Base-by-base conservation (phyloP, 1,284 basidiomycete species). In the Limonomyces culmigenus region DNA sequence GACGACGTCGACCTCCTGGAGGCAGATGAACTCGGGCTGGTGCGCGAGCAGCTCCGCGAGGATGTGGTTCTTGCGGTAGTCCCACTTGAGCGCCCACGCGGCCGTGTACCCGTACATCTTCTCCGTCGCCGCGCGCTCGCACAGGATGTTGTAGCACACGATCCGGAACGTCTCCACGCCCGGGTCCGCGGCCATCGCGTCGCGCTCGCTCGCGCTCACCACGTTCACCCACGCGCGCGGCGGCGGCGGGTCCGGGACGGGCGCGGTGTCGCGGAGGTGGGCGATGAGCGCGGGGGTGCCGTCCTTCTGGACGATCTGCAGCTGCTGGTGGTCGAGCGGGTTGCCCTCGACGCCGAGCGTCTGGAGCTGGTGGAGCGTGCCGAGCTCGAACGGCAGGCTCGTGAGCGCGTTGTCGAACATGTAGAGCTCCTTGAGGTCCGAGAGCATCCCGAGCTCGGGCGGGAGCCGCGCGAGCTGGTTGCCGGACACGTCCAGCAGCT, bases 71-170 rank as follows among this genome's bases (percentile, higher is more conserved):
- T 89, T 92, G 41, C 95, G 74, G 54, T 95, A 97, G 31, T 84
- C 76, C 95, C 95, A 99, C 29, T 74, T 67, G 25, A 99, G 64
- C 1, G 95, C 95, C 92, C 93, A 97, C 4, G 78, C 70, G 1
- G 95, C 93, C 1, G 93, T 97, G 58, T 99, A 99, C 8, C 89
- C 91, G 56, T 98, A 98, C 57, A 96, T 63, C 43, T 76, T 68
- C 47, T 81, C 73, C 17, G 93, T 93, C 13, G 95, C 95, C 50
- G 76, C 85, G 51, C 76, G 74, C 50, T 93, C 86, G 56, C 88
- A 95, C 11, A 99, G 74, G 43, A 97, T 91, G 57, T 99, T 99
- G 67, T 93, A 97, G 50, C 71, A 84, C 29, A 97, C 62, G 19
- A 86, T 69, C 39, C 74, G 83, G 59, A 96, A 81, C 5, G 74